Evolutionary conservation across 768 basidiomycete species (phyloP), one percentile per base, ranked within the genome.

Genomic region (Pisolithus orientalis): DNA sequence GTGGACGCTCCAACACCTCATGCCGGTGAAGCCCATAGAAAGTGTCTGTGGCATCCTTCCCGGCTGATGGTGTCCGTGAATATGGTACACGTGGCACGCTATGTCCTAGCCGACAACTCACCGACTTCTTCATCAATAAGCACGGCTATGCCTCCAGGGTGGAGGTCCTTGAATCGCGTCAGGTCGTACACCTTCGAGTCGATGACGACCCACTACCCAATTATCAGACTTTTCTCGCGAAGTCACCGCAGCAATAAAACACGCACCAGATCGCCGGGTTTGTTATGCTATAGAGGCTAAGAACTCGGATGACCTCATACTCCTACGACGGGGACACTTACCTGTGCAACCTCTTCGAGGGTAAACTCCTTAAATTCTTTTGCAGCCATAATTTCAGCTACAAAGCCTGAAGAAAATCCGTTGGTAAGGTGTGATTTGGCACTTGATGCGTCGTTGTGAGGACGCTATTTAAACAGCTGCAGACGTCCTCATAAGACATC

Each of bases 11-110:
- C 42, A 97, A 77, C 14, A 96, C 82, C 61, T 95, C 93, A 39
- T 85, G 80, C 21, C 90, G 80, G 65, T 98, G 94, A 39, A 97
- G 82, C 49, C 87, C 82, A 61, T 85, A 96, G 74, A 97, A 96
- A 5, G 80, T 78, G 34, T 91, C 86, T 0, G 93, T 95, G 1
- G 85, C 86, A 59, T 95, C 93, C 65, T 89, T 78, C 8, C 91
- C 93, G 47, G 89, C 90, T 85, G 53, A 48, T 47, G 21, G 52
- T 29, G 7, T 27, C 34, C 52, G 25, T 51, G 25, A 39, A 28
- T 37, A 42, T 25, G 27, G 28, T 21, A 47, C 29, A 27, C 13
- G 6, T 16, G 38, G 42, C 7, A 27, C 38, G 40, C 10, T 14
- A 38, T n/a, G 25, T 13, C 8, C 25, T 5, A 8, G 3, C 29